A percentile compares a stretch with the other conserved stretches of the same genome.
These are phyloP conservation scores for Henningerozyma blattae DNA, from an alignment of 805 yeast genomes.

Conservation along the genomic window DNA sequence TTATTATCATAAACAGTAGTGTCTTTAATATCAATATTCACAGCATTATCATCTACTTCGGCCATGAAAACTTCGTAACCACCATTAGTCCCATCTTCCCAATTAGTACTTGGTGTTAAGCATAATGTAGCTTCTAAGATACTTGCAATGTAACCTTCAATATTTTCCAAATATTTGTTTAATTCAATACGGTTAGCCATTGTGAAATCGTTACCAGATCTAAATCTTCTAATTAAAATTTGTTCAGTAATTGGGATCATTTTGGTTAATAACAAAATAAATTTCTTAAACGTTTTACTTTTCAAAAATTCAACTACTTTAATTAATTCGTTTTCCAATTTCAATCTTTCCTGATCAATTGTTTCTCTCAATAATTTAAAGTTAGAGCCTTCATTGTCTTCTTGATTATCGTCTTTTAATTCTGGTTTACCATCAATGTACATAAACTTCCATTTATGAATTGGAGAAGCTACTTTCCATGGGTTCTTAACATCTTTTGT, in stretches of 20 bases:
- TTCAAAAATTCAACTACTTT: slow-evolving; percentile 48
- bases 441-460: slow-evolving; percentile 81
- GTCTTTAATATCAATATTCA: slow-evolving; percentile 38
- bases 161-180: slow-evolving; percentile 27
- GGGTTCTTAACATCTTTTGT: slow-evolving; percentile 49
- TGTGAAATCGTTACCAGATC: slow-evolving; percentile 92
- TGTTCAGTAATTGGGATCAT: slow-evolving; percentile 53
- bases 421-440: slow-evolving; percentile 58
- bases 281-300: slow-evolving; percentile 52
- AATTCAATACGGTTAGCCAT: slow-evolving; percentile 55
- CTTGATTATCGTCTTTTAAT: slow-evolving; percentile 19
- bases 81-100: slow-evolving; percentile 86
- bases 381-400: slow-evolving; percentile 42
- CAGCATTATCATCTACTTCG: slow-evolving; percentile 11
- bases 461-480: slow-evolving; percentile 89
- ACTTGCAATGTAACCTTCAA: slow-evolving; percentile 28
- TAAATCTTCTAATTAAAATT: slow-evolving; percentile 67
- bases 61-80: slow-evolving; percentile 88
- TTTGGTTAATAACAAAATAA: slow-evolving; percentile 53
- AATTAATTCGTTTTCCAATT: slow-evolving; percentile 30
- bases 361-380: slow-evolving; percentile 28
- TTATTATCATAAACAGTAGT: slow-evolving; percentile 72
- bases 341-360: slow-evolving; percentile 9
- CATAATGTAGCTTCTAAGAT: slow-evolving; percentile 70
- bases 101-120: slow-evolving; percentile 67